Evolutionary conservation across 768 basidiomycete species (phyloP), one percentile per base, ranked within the genome.

Genomic region (Boletus sp.): DNA sequence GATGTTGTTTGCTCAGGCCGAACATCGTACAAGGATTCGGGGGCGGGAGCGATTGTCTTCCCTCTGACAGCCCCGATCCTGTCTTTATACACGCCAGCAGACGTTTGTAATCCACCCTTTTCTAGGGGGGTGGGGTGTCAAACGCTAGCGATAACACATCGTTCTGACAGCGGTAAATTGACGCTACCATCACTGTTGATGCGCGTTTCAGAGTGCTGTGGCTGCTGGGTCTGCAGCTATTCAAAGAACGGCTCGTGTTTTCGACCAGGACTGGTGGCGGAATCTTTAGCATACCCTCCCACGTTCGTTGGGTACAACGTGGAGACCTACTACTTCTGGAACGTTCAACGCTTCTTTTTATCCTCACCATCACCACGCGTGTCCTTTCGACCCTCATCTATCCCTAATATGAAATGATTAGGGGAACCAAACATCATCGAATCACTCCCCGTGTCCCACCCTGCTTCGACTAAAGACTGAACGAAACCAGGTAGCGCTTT

Each of bases 391-490:
- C 25, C 53, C 44, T 43, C 14, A n/a, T 52, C 50, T 42, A 51
- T 46, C 45, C 33, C 63, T 50, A 65, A 30, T 21, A 71, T 60
- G 1, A 72, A 30, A 56, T 59, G 50, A 23, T 33, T 55, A 7
- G 68, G 63, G 17, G 68, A 61, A 19, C 68, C 66, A 23, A 71
- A 54, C 70, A 66, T 63, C 65, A 68, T 61, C 23, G 65, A 65
- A 38, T 59, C 78, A 13, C 59, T 53, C 14, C 47, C 62, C 29
- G 65, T 70, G 55, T 74, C 72, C 79, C 79, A 80, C 15, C 76
- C 76, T 11, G 60, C 69, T 37, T 48, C 53, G 2, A 13, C 35
- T 35, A 68, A 32, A 34, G 58, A 62, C 15, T 32, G 54, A 13
- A 68, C 33, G 46, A 68, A 68, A 27, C 27, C 23, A n/a, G 59